Evolutionary conservation across 1,284 basidiomycete species (phyloP).

Genomic region (Coriolopsis trogii): DNA sequence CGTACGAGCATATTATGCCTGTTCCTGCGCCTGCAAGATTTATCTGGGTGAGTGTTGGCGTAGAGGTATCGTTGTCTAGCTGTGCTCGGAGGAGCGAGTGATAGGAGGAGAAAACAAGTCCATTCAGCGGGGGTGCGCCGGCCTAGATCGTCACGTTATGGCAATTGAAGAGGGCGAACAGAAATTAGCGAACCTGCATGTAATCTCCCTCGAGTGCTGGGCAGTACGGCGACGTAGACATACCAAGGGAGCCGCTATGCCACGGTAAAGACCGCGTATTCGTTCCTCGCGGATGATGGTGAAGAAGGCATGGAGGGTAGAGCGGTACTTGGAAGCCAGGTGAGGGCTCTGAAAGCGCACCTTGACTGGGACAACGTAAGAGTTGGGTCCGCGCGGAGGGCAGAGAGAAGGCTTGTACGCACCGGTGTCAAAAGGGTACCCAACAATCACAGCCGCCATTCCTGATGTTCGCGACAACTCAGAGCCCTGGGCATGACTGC

Average conservation of each 20-base stretch:
- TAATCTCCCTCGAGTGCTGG: not conserved
- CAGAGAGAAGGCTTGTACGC: constrained; percentile 26
- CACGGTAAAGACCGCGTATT: constrained; percentile 69
- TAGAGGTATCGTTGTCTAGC: constrained; percentile 43
- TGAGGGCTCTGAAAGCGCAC: constrained; percentile 72
- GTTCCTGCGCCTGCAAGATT: constrained; percentile 77
- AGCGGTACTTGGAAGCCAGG: constrained; percentile 56
- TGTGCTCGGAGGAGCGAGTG: constrained; percentile 69
- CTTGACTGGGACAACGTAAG: constrained; percentile 53
- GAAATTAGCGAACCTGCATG: not conserved
- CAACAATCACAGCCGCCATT: constrained; percentile 63
- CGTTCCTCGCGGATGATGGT: constrained; percentile 72
- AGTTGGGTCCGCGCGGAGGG: not conserved
- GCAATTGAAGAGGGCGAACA: not conserved
- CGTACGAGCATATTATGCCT: constrained; percentile 78
- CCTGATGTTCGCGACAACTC: too few species aligned
- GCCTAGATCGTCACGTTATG: constrained; percentile 44
- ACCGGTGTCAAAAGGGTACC: constrained; percentile 80
- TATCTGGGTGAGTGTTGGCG: constrained; percentile 69
- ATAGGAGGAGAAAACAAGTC: constrained; percentile 76
- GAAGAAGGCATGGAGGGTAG: constrained; percentile 60
- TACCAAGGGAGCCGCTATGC: constrained; percentile 73
- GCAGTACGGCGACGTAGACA: constrained; percentile 25
- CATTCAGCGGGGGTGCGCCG: constrained; percentile 72
- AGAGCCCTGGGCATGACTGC: not conserved